Percentiles rank a stretch among this genome's conserved stretches.
Conservation (phyloP, 306 rosid genomes). For the Sicyos baderoa region DNA sequence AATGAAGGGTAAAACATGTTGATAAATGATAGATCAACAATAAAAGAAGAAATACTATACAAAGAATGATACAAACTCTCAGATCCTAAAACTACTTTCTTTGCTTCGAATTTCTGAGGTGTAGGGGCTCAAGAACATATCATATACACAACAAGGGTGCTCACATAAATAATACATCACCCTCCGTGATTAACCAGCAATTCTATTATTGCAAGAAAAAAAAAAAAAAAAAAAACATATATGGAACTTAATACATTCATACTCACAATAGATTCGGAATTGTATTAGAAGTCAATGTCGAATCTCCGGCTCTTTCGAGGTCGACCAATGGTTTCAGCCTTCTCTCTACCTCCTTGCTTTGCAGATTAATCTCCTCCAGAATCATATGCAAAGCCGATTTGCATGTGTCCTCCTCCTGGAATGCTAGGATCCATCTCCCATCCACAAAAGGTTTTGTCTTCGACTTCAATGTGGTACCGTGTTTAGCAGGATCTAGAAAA, state of each 20-base stretch:
- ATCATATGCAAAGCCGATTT: conserved; percentile 59
- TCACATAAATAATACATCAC: conserved; percentile 33
- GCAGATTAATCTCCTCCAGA: conserved; percentile 47
- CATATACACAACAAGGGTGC: conserved; percentile 49
- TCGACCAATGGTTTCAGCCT: conserved; percentile 65
- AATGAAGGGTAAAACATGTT: conserved; percentile 27
- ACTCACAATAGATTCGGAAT: conserved; percentile 32
- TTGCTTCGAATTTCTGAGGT: conserved; percentile 29
- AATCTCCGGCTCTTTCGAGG: conserved; percentile 37
- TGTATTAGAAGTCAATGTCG: conserved; percentile 34
- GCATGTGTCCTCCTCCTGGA: conserved; percentile 72
- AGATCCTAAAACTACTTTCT: conserved; percentile 38
- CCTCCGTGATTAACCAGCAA: conserved; percentile 41
- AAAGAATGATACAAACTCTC: conserved; percentile 46
- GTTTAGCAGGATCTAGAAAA: conserved; percentile 43
- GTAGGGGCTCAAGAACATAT: conserved; percentile 27
- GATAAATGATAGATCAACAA: too few species aligned
- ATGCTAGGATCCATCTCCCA: conserved; percentile 96
- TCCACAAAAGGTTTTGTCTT: conserved; percentile 58
- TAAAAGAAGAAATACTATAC: conserved; percentile 35
- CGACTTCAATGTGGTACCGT: conserved; percentile 26
- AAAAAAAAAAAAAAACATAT: conserved; percentile 7
- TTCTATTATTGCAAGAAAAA: conserved; percentile 22
- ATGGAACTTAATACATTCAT: conserved; percentile 11
- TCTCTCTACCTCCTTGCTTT: conserved; percentile 63